phyloP scores from a whole-genome alignment of 306 rosid genomes.

The Biancaea sappan region DNA sequence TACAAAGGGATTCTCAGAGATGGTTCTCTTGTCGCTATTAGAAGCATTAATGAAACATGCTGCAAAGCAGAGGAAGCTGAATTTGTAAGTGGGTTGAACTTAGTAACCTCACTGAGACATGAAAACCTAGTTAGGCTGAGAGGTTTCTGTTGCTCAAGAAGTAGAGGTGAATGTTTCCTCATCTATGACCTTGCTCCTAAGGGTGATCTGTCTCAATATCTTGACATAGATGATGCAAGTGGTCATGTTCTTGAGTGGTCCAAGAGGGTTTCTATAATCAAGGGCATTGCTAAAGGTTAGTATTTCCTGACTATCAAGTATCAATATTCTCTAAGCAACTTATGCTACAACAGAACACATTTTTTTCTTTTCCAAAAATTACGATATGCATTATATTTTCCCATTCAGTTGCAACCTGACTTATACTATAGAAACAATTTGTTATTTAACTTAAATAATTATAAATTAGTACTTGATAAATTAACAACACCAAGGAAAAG shows the following conservation, averaged over 20 bases:
- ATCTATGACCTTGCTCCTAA: slow-evolving; percentile 75
- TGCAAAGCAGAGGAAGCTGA: slow-evolving; percentile 89
- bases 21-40: slow-evolving; percentile 82
- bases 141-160: slow-evolving; percentile 93
- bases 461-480: neutral
- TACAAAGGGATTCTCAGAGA: slow-evolving; percentile 84
- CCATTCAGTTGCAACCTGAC: neutral
- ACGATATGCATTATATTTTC: neutral
- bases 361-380: neutral
- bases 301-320: neutral
- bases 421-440: neutral
- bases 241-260: slow-evolving; percentile 76
- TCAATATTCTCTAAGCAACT: neutral
- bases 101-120: slow-evolving; percentile 71
- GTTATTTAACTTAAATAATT: neutral
- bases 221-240: slow-evolving; percentile 70
- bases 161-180: slow-evolving; percentile 91
- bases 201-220: slow-evolving; percentile 68
- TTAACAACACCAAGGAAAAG: no score
- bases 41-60: slow-evolving; percentile 68
- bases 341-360: slow-evolving; percentile 5
- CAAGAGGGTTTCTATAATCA: slow-evolving; percentile 71
- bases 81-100: slow-evolving; percentile 67
- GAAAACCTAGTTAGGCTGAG: slow-evolving; percentile 75
- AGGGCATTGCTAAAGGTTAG: slow-evolving; percentile 87